Percentiles rank a stretch among this genome's conserved stretches.
Evolutionary conservation across 2,329 filamentous ascomycete genomes (phyloP).

Genomic region (Albifimbria verrucaria): DNA sequence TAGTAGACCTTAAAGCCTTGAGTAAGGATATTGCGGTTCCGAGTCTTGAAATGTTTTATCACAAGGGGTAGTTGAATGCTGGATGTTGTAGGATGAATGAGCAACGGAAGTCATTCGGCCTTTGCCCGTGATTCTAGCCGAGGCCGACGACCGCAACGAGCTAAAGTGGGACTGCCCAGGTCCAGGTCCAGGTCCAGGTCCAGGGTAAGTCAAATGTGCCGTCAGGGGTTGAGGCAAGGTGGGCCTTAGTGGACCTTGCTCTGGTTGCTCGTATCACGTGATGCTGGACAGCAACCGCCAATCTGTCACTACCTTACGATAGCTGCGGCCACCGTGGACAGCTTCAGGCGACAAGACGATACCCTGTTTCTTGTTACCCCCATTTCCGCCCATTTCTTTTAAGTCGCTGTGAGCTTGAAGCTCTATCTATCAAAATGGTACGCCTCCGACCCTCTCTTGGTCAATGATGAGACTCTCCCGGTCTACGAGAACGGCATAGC

Average conservation of each 20-base stretch:
- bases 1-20: no score
- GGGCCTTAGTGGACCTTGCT: no score
- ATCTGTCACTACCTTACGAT: slow-evolving; percentile 23
- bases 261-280: slow-evolving; percentile 15
- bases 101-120: not conserved
- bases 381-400: slow-evolving; percentile 11
- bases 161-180: no score
- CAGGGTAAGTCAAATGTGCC: no score
- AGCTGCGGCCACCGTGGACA: slow-evolving; percentile 12
- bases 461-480: no score
- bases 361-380: slow-evolving; percentile 25
- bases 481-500: slow-evolving; percentile 12
- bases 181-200: no score
- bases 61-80: no score
- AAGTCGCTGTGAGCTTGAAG: slow-evolving; percentile 12
- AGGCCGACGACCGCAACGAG: not conserved
- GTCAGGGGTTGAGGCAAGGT: no score
- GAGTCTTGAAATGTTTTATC: no score
- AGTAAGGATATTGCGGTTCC: no score
- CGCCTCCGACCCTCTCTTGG: slow-evolving; percentile 1
- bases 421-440: slow-evolving; percentile 20
- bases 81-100: not conserved
- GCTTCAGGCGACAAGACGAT: slow-evolving; percentile 21
- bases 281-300: slow-evolving; percentile 12
- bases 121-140: not conserved